phyloP scores from a whole-genome alignment of 108 stramenopile genomes.

The Cylindrotheca fusiformis region DNA sequence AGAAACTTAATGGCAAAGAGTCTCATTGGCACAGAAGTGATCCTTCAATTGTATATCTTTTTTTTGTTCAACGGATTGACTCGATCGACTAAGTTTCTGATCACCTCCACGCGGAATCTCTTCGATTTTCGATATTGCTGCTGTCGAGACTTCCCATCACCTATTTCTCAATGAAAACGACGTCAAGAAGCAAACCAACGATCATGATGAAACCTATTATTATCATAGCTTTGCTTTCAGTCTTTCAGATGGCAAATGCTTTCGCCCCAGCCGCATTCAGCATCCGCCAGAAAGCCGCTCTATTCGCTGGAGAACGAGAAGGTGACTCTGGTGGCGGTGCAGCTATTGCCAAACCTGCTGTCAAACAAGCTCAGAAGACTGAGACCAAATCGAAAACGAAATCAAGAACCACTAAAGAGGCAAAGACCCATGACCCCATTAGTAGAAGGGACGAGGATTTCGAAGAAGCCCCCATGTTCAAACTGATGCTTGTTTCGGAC shows the following conservation, averaged over 20 bases:
- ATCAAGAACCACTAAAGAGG: constrained; percentile 38
- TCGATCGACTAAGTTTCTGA: constrained; percentile 1
- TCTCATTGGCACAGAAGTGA: neutral
- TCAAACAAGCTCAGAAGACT: constrained; percentile 43
- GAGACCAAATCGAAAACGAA: constrained; percentile 62
- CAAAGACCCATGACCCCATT: constrained; percentile 51
- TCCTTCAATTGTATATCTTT: neutral
- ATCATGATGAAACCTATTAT: constrained; percentile 8
- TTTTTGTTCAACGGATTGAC: neutral
- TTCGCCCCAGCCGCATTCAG: constrained; percentile 12
- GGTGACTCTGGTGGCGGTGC: constrained; percentile 57
- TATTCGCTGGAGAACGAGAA: constrained; percentile 28
- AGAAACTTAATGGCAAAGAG: neutral
- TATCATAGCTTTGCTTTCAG: constrained; percentile 12
- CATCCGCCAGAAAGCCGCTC: neutral
- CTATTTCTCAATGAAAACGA: constrained; percentile 4
- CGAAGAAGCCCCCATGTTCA: constrained; percentile 90
- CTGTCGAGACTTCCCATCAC: neutral
- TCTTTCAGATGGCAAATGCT: constrained; percentile 18
- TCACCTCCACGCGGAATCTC: constrained; percentile 5
- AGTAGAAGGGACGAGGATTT: constrained; percentile 61
- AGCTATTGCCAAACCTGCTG: constrained; percentile 72
- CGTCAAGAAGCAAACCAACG: neutral
- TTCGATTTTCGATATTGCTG: no score
- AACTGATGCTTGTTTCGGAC: constrained; percentile 83